These are phyloP conservation scores for Russula abietina DNA, from an alignment of 768 basidiomycete genomes.

Conservation along the genomic window DNA sequence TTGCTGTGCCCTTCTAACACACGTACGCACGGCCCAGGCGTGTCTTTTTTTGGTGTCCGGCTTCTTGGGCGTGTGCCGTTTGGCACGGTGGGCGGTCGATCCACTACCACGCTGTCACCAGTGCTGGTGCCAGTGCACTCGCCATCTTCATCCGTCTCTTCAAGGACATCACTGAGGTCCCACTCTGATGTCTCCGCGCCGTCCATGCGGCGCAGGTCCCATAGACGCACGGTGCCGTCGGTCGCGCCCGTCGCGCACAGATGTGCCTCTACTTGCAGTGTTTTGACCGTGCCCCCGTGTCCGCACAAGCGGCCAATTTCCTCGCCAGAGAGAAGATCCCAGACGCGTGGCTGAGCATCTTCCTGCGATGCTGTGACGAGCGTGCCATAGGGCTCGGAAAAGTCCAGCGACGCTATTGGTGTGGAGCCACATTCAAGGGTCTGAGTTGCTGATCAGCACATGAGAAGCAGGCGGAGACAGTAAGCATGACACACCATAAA, in stretches of 20 bases:
- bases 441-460: constrained; percentile 37
- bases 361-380: constrained; percentile 84
- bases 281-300: constrained; percentile 76
- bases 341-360: constrained; percentile 83
- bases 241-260: constrained; percentile 87
- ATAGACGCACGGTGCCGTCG: constrained; percentile 79
- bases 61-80: constrained; percentile 33
- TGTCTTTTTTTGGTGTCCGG: constrained; percentile 24
- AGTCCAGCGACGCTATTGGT: constrained; percentile 84
- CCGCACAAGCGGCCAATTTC: constrained; percentile 83
- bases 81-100: constrained; percentile 37
- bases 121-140: constrained; percentile 28
- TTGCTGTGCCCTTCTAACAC: constrained; percentile 88
- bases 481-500: constrained; percentile 74
- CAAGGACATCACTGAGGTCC: constrained; percentile 54
- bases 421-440: constrained; percentile 75
- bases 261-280: constrained; percentile 87
- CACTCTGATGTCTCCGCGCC: constrained; percentile 52
- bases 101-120: constrained; percentile 30
- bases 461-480: background rate
- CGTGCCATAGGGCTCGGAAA: constrained; percentile 94
- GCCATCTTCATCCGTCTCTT: constrained; percentile 50
- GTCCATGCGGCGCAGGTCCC: constrained; percentile 85
- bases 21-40: constrained; percentile 54
- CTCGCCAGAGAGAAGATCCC: constrained; percentile 88